Conservation (phyloP, 2,329 filamentous ascomycete species). For the Aspergillus neotritici region DNA sequence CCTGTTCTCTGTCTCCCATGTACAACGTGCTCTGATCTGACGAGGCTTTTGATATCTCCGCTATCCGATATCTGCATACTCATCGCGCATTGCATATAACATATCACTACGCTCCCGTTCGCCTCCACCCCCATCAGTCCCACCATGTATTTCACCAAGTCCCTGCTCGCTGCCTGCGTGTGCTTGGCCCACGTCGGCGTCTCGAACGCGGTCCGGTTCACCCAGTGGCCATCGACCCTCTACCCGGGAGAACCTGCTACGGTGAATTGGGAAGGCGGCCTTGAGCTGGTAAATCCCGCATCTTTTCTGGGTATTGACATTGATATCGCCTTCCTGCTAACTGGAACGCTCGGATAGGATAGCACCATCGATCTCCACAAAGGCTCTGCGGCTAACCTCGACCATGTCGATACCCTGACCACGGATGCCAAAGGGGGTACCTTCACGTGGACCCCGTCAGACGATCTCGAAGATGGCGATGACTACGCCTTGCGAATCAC, state of each 20-base stretch:
- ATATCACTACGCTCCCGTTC: no score
- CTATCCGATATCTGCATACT: no score
- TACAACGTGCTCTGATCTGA: no score
- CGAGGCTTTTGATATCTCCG: no score
- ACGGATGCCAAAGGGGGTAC: conserved; percentile 40
- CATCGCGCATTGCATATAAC: no score
- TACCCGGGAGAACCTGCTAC: conserved; percentile 45
- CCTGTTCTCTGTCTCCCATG: no score
- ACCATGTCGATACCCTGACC: conserved; percentile 47
- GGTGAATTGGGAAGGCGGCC: conserved; percentile 45
- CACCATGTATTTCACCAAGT: conserved; percentile 49
- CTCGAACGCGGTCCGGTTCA: conserved; percentile 49
- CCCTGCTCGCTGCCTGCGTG: conserved; percentile 43
- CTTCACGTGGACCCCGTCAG: conserved; percentile 49
- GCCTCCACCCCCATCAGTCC: no score
- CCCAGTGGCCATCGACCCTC: conserved; percentile 45
- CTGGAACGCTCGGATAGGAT: conserved; percentile 28
- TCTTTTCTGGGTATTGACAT: neutral
- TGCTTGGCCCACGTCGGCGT: conserved; percentile 40
- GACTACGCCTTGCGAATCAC: conserved; percentile 57
- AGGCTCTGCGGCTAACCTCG: conserved; percentile 47
- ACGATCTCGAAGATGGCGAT: conserved; percentile 37
- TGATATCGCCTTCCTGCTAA: neutral
- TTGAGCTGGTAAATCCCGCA: conserved; percentile 25
- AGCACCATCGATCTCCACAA: conserved; percentile 54